Evolutionary conservation across 805 yeast species (phyloP).

Genomic region (Cyberlindnera petersonii): DNA sequence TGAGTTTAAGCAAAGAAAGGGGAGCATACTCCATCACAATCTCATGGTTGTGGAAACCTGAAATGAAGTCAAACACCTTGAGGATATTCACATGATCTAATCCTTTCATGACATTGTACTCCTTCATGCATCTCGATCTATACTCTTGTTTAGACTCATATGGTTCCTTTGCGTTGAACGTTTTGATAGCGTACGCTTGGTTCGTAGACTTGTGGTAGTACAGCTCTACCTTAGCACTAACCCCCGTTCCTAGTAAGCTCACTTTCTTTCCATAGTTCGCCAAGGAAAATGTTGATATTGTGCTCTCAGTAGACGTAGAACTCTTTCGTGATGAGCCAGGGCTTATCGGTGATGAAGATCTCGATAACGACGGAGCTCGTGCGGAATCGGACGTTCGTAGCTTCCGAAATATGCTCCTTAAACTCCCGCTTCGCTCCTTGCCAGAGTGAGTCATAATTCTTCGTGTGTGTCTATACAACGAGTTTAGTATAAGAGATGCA

Average conservation of each 20-base stretch:
- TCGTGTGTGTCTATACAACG: no score
- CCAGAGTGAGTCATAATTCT: background rate
- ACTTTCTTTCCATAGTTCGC: slow-evolving; percentile 20
- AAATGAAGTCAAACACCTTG: slow-evolving; percentile 66
- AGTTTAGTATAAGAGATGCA: no score
- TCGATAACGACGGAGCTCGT: background rate
- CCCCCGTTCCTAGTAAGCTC: slow-evolving; percentile 28
- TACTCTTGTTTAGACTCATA: slow-evolving; percentile 65
- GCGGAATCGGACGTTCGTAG: slow-evolving; percentile 1
- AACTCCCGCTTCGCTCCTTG: background rate
- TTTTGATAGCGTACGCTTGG: slow-evolving; percentile 40
- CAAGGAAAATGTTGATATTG: background rate
- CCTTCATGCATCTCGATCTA: slow-evolving; percentile 67
- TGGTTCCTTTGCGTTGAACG: slow-evolving; percentile 37
- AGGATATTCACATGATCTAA: slow-evolving; percentile 70
- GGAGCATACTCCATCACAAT: slow-evolving; percentile 90
- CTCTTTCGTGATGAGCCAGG: slow-evolving; percentile 1
- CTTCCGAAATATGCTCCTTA: slow-evolving; percentile 1
- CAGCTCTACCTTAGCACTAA: slow-evolving; percentile 35
- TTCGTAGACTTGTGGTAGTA: slow-evolving; percentile 19
- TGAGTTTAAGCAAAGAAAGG: slow-evolving; percentile 81
- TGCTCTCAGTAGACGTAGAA: background rate
- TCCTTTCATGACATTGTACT: slow-evolving; percentile 69
- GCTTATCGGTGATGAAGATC: background rate
- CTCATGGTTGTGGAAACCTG: slow-evolving; percentile 52